Evolutionary conservation across 108 stramenopile genomes (phyloP).

Genomic region (Seminavis robusta): DNA sequence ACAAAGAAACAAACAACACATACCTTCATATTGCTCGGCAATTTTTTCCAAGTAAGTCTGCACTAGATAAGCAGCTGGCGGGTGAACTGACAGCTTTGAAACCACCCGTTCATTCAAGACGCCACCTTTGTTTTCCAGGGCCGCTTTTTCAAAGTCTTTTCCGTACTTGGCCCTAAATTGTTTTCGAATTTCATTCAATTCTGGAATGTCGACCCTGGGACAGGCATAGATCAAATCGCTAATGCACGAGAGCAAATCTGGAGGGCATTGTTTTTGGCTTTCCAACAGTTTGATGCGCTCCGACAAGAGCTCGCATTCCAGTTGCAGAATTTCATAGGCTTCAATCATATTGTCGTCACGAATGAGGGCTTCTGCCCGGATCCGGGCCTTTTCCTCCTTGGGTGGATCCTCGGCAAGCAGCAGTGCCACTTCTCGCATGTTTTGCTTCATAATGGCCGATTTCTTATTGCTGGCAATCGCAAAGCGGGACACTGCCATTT

Average conservation of each 20-base stretch:
- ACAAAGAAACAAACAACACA: no score
- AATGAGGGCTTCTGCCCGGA: slow-evolving; percentile 84
- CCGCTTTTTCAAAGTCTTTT: slow-evolving; percentile 74
- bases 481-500: slow-evolving; percentile 88
- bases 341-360: slow-evolving; percentile 86
- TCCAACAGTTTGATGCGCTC: slow-evolving; percentile 77
- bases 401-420: slow-evolving; percentile 78
- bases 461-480: slow-evolving; percentile 86
- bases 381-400: slow-evolving; percentile 89
- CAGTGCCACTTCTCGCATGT: slow-evolving; percentile 79
- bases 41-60: slow-evolving; percentile 87
- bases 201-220: slow-evolving; percentile 74
- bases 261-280: slow-evolving; percentile 65
- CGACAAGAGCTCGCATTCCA: slow-evolving; percentile 76
- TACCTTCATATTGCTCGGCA: slow-evolving; percentile 76
- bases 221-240: slow-evolving; percentile 81
- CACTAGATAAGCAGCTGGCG: slow-evolving; percentile 81
- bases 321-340: slow-evolving; percentile 81
- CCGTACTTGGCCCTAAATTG: slow-evolving; percentile 87
- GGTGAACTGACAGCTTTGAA: slow-evolving; percentile 78
- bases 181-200: slow-evolving; percentile 67
- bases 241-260: slow-evolving; percentile 64
- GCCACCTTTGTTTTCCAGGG: slow-evolving; percentile 66
- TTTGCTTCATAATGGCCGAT: slow-evolving; percentile 76
- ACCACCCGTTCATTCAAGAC: slow-evolving; percentile 88